Evolutionary conservation across 129 eudicot species (phyloP).

Genomic region (Glebionis coronaria): DNA sequence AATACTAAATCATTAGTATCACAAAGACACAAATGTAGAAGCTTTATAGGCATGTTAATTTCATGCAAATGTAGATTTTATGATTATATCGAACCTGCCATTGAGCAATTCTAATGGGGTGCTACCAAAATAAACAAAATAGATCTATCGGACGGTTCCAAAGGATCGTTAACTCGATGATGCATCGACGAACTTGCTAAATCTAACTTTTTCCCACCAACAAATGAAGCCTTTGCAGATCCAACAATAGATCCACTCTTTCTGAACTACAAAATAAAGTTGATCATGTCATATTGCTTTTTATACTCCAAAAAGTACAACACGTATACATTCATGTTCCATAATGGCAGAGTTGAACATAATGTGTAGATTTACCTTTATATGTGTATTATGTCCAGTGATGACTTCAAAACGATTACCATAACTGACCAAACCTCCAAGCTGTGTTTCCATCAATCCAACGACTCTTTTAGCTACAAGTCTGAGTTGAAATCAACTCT

Average conservation of each 20-base stretch:
- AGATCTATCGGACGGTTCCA: conserved; percentile 66
- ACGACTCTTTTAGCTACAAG: no score
- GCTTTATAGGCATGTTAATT: no score
- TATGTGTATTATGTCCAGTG: no score
- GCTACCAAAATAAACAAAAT: conserved; percentile 99
- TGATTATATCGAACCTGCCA: conserved; percentile 56
- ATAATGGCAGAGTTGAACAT: conserved; percentile 96
- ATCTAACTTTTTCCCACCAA: conserved; percentile 70
- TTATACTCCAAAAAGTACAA: not conserved
- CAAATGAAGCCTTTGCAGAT: conserved; percentile 75
- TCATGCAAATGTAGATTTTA: not conserved
- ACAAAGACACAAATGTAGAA: not conserved
- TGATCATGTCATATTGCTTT: not conserved
- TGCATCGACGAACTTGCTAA: conserved; percentile 41
- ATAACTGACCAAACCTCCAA: no score
- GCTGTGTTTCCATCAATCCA: no score
- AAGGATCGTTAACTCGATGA: conserved; percentile 37
- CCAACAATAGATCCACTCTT: conserved; percentile 62
- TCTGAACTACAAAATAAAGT: conserved; percentile 43
- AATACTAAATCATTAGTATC: conserved; percentile 5
- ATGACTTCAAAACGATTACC: no score
- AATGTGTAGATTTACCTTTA: no score
- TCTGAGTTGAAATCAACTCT: no score
- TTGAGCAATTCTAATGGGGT: conserved; percentile 95
- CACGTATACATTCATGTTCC: conserved; percentile 24